These are phyloP conservation scores for Termitomyces titanicus DNA, from an alignment of 768 basidiomycete genomes.

Conservation along the genomic window DNA sequence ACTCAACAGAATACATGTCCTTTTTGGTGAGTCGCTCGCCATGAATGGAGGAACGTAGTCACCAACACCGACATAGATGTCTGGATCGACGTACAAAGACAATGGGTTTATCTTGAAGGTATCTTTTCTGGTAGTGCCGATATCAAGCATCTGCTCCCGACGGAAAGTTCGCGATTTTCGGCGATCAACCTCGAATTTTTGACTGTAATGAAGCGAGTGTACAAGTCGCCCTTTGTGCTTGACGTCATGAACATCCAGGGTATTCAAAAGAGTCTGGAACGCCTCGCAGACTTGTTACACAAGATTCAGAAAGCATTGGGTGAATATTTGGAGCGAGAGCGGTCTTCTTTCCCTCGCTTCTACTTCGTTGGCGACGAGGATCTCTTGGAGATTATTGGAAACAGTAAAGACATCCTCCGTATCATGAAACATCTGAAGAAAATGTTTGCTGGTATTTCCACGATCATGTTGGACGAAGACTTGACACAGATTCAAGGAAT, in stretches of 20 bases:
- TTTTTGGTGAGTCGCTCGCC: conserved; percentile 67
- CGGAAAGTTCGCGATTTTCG: conserved; percentile 96
- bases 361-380: conserved; percentile 99
- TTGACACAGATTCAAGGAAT: conserved; percentile 87
- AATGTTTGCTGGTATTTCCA: conserved; percentile 99
- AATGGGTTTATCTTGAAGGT: conserved; percentile 99
- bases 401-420: conserved; percentile 96
- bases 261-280: conserved; percentile 96
- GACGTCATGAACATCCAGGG: conserved; percentile 96
- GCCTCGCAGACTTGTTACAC: conserved; percentile 90
- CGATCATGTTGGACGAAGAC: conserved; percentile 84
- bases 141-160: conserved; percentile 97
- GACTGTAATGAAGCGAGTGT: conserved; percentile 98
- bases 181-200: conserved; percentile 99
- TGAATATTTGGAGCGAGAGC: conserved; percentile 97
- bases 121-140: conserved; percentile 99
- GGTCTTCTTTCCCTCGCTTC: conserved; percentile 97
- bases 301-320: conserved; percentile 99
- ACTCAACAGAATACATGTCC: conserved; percentile 91
- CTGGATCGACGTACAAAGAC: conserved; percentile 99
- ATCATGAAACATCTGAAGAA: conserved; percentile 99
- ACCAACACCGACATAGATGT: conserved; percentile 54
- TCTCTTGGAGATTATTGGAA: conserved; percentile 96
- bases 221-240: conserved; percentile 96
- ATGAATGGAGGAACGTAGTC: conserved; percentile 3